Evolutionary conservation across 2,329 filamentous ascomycete species (phyloP).

Genomic region (Sarocladium kiliense): DNA sequence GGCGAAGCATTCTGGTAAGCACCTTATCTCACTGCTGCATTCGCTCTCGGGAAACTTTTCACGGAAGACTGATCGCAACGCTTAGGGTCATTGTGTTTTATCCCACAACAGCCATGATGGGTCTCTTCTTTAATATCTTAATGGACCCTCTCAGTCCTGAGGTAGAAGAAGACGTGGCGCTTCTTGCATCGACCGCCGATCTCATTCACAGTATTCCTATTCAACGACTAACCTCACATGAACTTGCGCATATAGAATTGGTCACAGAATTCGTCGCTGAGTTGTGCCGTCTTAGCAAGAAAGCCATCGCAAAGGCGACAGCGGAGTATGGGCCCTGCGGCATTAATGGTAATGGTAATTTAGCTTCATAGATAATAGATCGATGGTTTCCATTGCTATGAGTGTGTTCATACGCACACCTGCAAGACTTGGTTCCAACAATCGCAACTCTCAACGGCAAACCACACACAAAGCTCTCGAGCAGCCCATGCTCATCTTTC

Average conservation of each 20-base stretch:
- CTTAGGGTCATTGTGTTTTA: slow-evolving; percentile 51
- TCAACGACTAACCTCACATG: slow-evolving; percentile 22
- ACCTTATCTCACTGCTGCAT: too few relatives aligned
- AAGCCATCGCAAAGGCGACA: slow-evolving; percentile 32
- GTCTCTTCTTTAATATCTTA: slow-evolving; percentile 50
- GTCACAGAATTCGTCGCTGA: slow-evolving; percentile 39
- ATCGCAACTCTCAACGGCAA: too few relatives aligned
- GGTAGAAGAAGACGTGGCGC: slow-evolving; percentile 38
- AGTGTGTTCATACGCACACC: too few relatives aligned
- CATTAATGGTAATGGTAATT: too few relatives aligned
- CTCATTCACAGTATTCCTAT: slow-evolving; percentile 37
- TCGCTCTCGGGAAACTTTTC: too few relatives aligned
- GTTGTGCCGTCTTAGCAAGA: slow-evolving; percentile 34
- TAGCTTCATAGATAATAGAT: too few relatives aligned
- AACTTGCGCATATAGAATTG: slow-evolving; percentile 33
- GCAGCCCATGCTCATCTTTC: too few relatives aligned
- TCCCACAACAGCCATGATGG: slow-evolving; percentile 47
- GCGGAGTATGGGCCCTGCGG: not conserved
- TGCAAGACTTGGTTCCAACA: too few relatives aligned
- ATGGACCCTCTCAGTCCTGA: slow-evolving; percentile 38
- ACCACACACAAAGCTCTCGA: too few relatives aligned
- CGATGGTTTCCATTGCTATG: too few relatives aligned
- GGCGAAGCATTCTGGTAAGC: slow-evolving; percentile 46
- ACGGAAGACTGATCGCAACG: too few relatives aligned
- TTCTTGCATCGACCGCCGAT: slow-evolving; percentile 35